These are phyloP conservation scores for Strobilomyces echinocephalus DNA, from an alignment of 768 basidiomycete genomes.

Conservation along the genomic window DNA sequence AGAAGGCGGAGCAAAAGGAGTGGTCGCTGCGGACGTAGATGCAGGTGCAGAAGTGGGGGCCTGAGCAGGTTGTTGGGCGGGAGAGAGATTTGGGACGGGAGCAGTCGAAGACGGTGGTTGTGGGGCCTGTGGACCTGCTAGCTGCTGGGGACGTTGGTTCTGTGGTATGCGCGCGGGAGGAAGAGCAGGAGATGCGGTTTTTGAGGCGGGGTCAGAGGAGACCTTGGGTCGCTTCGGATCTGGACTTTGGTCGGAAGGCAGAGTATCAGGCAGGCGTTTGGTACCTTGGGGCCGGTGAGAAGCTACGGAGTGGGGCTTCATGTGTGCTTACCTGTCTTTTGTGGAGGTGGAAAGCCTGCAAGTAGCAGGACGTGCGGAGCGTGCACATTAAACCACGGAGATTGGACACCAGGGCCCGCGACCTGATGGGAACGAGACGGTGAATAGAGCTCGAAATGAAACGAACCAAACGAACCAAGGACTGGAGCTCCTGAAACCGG, in stretches of 20 bases:
- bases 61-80: conserved; percentile 11
- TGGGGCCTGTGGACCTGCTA: conserved; percentile 17
- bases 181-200: conserved; percentile 19
- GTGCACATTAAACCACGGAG: conserved; percentile 55
- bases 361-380: conserved; percentile 44
- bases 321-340: conserved; percentile 28
- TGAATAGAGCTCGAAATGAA: neutral
- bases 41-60: neutral
- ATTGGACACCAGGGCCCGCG: conserved; percentile 32
- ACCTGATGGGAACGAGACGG: conserved; percentile 24
- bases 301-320: neutral
- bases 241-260: conserved; percentile 32
- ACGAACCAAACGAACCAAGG: conserved; percentile 36
- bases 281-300: conserved; percentile 21
- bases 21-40: conserved; percentile 7
- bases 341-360: conserved; percentile 41
- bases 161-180: conserved; percentile 20
- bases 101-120: conserved; percentile 11
- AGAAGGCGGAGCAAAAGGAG: conserved; percentile 7
- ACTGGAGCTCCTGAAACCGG: conserved; percentile 48
- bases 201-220: conserved; percentile 12
- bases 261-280: conserved; percentile 44
- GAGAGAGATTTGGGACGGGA: conserved; percentile 4
- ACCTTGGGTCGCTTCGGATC: conserved; percentile 43
- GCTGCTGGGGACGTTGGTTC: conserved; percentile 20